A percentile compares a stretch with the other conserved stretches of the same genome.
Conservation (phyloP, 148 eudicot species). For the Chenopodium formosanum region DNA sequence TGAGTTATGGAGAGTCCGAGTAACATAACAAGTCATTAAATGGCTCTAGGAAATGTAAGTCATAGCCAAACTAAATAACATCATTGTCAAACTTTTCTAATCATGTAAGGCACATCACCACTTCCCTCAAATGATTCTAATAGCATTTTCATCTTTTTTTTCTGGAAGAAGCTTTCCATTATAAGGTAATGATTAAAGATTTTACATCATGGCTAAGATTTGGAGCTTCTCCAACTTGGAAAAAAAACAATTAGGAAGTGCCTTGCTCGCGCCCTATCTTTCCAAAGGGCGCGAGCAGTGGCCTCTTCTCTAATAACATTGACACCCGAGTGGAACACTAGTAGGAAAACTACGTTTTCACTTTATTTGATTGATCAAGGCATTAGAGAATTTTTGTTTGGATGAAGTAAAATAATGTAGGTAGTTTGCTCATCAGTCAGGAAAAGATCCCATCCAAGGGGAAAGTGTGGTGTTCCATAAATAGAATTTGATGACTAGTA, state of each 20-base stretch:
- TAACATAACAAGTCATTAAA: not conserved
- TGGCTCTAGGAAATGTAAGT: not conserved
- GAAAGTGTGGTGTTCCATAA: not conserved
- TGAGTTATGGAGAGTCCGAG: not conserved
- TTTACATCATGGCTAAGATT: not conserved
- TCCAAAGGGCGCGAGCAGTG: not conserved
- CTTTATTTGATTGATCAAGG: not conserved
- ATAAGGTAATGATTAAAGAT: constrained; percentile 9
- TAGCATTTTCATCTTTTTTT: not conserved
- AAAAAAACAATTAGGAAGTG: not conserved
- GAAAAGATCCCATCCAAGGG: constrained; percentile 1
- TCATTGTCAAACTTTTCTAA: constrained; percentile 19
- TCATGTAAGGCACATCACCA: constrained; percentile 18
- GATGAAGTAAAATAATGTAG: not conserved
- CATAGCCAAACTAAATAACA: constrained; percentile 11
- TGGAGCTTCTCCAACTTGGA: not conserved
- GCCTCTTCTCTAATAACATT: not conserved
- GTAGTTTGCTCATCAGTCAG: constrained; percentile 3
- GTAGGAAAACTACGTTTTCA: not conserved
- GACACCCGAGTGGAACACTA: not conserved
- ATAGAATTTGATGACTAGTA: constrained; percentile 6
- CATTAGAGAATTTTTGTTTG: not conserved
- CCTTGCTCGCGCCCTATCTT: not conserved
- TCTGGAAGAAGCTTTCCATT: constrained; percentile 16
- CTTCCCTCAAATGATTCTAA: constrained; percentile 23